phyloP scores from a whole-genome alignment of 768 basidiomycete genomes.

The Amyloporia xantha region DNA sequence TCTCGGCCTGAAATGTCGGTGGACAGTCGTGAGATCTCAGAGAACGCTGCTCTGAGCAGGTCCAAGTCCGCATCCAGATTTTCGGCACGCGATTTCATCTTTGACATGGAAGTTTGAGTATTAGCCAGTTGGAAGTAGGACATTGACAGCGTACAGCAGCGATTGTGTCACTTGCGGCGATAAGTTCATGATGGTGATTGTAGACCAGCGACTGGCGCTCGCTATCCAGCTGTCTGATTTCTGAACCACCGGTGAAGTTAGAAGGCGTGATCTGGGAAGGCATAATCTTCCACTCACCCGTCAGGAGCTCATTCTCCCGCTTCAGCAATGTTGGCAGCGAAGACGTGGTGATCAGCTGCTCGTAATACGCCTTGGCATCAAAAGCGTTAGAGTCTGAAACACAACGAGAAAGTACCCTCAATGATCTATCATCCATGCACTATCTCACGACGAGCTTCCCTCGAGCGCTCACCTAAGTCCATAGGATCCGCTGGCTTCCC shows the following conservation, averaged over 20 bases:
- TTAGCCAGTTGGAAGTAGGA: not conserved
- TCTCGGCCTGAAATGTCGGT: conserved; percentile 23
- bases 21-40: conserved; percentile 76
- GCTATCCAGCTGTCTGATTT: conserved; percentile 81
- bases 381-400: conserved; percentile 72
- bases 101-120: not conserved
- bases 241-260: too few species aligned
- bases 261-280: too few species aligned
- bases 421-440: too few species aligned
- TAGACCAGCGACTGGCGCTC: conserved; percentile 90
- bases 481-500: conserved; percentile 64
- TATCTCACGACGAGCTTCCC: too few species aligned
- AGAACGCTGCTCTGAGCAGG: conserved; percentile 71
- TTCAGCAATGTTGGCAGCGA: conserved; percentile 68
- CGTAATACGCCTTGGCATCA: conserved; percentile 79
- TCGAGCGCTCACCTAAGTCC: conserved; percentile 58
- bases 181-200: conserved; percentile 92
- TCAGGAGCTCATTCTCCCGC: conserved; percentile 75
- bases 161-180: conserved; percentile 90
- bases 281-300: conserved; percentile 53
- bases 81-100: conserved; percentile 90
- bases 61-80: conserved; percentile 82
- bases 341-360: conserved; percentile 78
- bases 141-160: conserved; percentile 50
- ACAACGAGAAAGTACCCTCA: not conserved